Percentiles rank a stretch among this genome's conserved stretches.
Conservation (phyloP, 345 rosid species). For the Rhodamnia argentea region DNA sequence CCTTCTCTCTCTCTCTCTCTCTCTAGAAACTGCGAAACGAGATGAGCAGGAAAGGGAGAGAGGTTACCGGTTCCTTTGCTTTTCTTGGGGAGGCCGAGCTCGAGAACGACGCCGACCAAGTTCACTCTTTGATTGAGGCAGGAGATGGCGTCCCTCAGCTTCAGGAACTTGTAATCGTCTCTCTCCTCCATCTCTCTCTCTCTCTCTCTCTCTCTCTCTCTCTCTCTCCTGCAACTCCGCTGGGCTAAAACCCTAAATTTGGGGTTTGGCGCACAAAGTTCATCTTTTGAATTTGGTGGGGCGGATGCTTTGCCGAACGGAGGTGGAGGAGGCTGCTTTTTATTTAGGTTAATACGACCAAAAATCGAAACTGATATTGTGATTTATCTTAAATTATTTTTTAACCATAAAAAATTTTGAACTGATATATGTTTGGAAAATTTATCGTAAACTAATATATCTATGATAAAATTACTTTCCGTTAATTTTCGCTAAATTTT, state of each 20-base stretch:
- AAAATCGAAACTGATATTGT: no score
- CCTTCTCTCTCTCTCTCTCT: not conserved
- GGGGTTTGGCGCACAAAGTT: not conserved
- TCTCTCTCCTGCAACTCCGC: not conserved
- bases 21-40: not conserved
- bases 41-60: not conserved
- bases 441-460: no score
- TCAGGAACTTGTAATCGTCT: conserved; percentile 38
- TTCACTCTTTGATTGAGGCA: conserved; percentile 48
- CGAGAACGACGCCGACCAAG: conserved; percentile 46
- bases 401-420: no score
- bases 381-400: no score
- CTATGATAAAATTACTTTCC: no score
- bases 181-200: conserved; percentile 18
- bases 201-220: not conserved
- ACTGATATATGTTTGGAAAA: no score
- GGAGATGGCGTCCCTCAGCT: conserved; percentile 44
- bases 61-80: conserved; percentile 47
- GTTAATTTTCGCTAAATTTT: no score
- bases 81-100: conserved; percentile 34
- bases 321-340: not conserved
- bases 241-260: not conserved
- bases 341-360: no score
- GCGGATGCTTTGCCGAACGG: not conserved
- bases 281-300: not conserved